These are phyloP conservation scores for Daldinia grandis DNA, from an alignment of 495 filamentous ascomycete genomes.

Conservation along the genomic window DNA sequence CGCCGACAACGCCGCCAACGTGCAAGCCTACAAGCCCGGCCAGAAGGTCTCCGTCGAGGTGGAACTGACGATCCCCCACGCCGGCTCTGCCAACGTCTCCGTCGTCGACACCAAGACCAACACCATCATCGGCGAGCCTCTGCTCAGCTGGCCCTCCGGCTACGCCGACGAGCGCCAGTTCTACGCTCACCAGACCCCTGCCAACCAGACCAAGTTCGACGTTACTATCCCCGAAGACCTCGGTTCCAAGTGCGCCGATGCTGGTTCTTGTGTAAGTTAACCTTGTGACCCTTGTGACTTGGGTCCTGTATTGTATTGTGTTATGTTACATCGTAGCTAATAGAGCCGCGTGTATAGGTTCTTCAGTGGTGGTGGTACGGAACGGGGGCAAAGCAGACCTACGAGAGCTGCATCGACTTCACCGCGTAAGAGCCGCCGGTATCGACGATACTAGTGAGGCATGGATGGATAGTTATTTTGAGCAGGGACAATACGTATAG, in stretches of 20 bases:
- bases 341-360: slow-evolving; percentile 51
- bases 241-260: slow-evolving; percentile 62
- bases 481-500: neutral
- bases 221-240: slow-evolving; percentile 70
- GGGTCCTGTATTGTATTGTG: neutral
- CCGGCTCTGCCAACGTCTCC: slow-evolving; percentile 73
- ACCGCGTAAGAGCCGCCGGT: slow-evolving; percentile 40
- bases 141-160: slow-evolving; percentile 63
- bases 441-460: neutral
- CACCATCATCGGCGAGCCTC: slow-evolving; percentile 61
- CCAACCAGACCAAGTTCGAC: slow-evolving; percentile 68
- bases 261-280: slow-evolving; percentile 65
- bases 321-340: neutral
- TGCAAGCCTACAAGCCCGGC: slow-evolving; percentile 68
- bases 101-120: slow-evolving; percentile 71
- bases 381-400: slow-evolving; percentile 71
- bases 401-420: slow-evolving; percentile 78
- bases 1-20: slow-evolving; percentile 72
- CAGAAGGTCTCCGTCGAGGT: slow-evolving; percentile 67
- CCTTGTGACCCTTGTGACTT: neutral
- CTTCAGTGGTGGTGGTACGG: slow-evolving; percentile 79
- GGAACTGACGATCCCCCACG: slow-evolving; percentile 63
- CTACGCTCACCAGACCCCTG: slow-evolving; percentile 66
- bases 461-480: neutral
- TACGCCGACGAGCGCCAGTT: slow-evolving; percentile 52